phyloP scores from a whole-genome alignment of 768 basidiomycete genomes.

The Serendipita indica region DNA sequence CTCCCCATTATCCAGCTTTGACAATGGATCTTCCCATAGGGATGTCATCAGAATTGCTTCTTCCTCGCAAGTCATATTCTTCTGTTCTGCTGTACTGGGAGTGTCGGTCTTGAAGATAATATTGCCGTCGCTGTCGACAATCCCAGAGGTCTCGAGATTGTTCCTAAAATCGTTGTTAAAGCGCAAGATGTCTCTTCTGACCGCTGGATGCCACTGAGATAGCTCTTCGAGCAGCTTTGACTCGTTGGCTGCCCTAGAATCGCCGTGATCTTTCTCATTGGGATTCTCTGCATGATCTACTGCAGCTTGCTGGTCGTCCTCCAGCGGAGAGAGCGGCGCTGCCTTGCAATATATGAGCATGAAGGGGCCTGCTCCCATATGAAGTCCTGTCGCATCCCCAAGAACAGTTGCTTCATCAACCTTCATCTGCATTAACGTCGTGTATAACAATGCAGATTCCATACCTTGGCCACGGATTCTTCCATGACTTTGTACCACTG shows the following conservation, averaged over 20 bases:
- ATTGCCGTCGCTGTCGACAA: neutral
- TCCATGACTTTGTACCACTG: conserved; percentile 76
- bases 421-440: conserved; percentile 23
- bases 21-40: neutral
- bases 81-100: too few relatives aligned
- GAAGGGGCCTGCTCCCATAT: conserved; percentile 65
- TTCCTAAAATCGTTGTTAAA: neutral
- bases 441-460: neutral
- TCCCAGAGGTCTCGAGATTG: neutral
- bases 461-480: conserved; percentile 48
- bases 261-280: neutral
- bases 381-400: conserved; percentile 53
- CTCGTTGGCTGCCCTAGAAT: neutral
- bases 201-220: neutral
- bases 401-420: conserved; percentile 57
- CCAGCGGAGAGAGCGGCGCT: neutral
- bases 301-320: neutral
- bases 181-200: neutral
- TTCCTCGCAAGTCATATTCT: neutral
- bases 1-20: neutral
- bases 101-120: too few relatives aligned
- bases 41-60: neutral
- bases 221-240: neutral
- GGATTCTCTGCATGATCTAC: neutral
- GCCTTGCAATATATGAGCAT: conserved; percentile 46